Base-by-base conservation (phyloP, 2,329 filamentous ascomycete genomes). In the Ilyonectria sp. region DNA sequence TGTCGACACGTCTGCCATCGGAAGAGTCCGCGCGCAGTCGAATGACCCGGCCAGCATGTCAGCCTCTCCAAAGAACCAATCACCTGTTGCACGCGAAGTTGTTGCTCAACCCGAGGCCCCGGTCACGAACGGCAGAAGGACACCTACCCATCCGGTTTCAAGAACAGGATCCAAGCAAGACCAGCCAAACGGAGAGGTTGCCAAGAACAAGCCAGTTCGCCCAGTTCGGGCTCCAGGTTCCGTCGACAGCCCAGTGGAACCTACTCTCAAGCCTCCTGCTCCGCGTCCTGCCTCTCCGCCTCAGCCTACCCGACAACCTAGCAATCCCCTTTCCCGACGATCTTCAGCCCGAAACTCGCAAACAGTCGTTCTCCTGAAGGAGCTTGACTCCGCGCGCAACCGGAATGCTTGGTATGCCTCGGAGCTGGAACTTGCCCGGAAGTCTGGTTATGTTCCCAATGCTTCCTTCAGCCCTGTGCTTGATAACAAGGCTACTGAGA, bases 371-470 rank as follows among this genome's bases (percentile, higher is more conserved):
- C 81, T 98, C 13, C 86, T 94, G 15, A 95, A 96, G 78, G 96
- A 99, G 78, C 86, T 99, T 2, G 95, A 99, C 78, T 87, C 90
- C 9, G 88, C 92, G 4, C 93, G 94, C 75, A 96, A 92, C 76
- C 90, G 93, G 58, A 98, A 97, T 81, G 95, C 95, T 0, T 99
- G 96, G 96, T 98, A 97, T 80, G 94, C 94, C 8, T 98, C 95
- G 0, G 96, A 99, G 81, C 86, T 99, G 52, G 94, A 97, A 65
- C 85, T 99, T 70, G 97, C 96, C 7, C 91, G 93, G 56, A 97
- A 97, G 81, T 90, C 94, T 46, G 96, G 96, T 6, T 99, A 98
- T 76, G 87, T 90, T 7, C 89, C 93, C 17, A 94, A 89, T 69
- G 85, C 90, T 3, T 90, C 91, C 1, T 87, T 90, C 29, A 93